Conservation (phyloP, 2,329 filamentous ascomycete genomes). For the Penicillium sp. region DNA sequence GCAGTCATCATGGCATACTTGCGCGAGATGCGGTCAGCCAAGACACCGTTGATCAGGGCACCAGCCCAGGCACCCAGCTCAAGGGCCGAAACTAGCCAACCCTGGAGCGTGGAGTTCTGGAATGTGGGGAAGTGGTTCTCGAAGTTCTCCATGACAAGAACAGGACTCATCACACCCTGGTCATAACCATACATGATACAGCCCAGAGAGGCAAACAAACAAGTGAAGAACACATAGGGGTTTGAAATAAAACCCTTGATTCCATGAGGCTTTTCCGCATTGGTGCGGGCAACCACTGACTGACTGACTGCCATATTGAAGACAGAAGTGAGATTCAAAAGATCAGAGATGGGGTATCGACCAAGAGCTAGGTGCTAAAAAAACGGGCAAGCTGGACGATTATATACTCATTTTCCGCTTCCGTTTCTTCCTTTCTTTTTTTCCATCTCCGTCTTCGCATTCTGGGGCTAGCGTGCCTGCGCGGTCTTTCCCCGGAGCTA, state of each 20-base stretch:
- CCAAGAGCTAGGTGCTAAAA: neutral
- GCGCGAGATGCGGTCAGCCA: conserved; percentile 33
- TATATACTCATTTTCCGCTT: conserved; percentile 12
- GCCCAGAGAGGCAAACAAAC: conserved; percentile 37
- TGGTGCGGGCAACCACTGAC: conserved; percentile 42
- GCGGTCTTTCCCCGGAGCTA: conserved; percentile 8
- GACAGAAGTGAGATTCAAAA: neutral
- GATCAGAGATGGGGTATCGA: neutral
- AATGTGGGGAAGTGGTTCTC: conserved; percentile 36
- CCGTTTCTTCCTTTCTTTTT: neutral
- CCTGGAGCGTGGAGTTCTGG: conserved; percentile 33
- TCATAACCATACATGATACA: conserved; percentile 41
- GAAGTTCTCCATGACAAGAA: conserved; percentile 42
- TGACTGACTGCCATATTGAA: conserved; percentile 33
- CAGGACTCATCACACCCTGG: conserved; percentile 38
- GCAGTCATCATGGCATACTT: conserved; percentile 39
- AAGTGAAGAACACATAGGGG: conserved; percentile 44
- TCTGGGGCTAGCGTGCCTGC: conserved; percentile 7
- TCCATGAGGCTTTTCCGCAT: conserved; percentile 42
- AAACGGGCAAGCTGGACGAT: neutral
- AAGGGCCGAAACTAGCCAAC: conserved; percentile 36
- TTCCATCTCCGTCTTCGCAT: neutral
- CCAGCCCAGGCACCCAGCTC: conserved; percentile 40
- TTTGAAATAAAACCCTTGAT: conserved; percentile 44
- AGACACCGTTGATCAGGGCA: conserved; percentile 32